Evolutionary conservation across 768 basidiomycete species (phyloP), one percentile per base, ranked within the genome.

Genomic region (Galerina sulciceps): DNA sequence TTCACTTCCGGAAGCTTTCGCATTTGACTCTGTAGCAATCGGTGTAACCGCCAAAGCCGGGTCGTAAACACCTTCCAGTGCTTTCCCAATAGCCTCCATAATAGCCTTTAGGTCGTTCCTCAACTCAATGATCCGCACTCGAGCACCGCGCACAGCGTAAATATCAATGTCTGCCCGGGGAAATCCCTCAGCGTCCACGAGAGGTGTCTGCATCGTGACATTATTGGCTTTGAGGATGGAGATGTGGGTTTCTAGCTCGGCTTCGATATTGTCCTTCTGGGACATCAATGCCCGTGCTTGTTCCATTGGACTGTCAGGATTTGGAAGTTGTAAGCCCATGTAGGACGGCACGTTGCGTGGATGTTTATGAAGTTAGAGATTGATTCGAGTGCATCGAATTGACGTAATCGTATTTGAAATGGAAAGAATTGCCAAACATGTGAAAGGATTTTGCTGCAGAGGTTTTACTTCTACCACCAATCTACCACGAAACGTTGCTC

Each of bases 171-270:
- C 90, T 13, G 85, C 86, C 13, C 94, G 83, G 1, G 96, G 96
- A 72, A 93, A 98, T 6, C 96, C 96, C 52, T 97, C 91, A 0
- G 77, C 61, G 69, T 97, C 94, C 46, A 97, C 84, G 35, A 98
- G 84, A 0, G 92, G 86, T 0, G 90, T 84, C 22, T 84, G 74
- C 78, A 94, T 84, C 2, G 82, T 86, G 34, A 82, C 82, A 41
- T 81, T 74, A 66, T 93, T 90, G 49, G 81, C 76, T 65, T 79
- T 76, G 63, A 94, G 84, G 54, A 93, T 80, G 42, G 83, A 75
- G 37, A 83, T 73, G 51, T 92, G 86, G 10, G 77, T 73, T 53
- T 83, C 79, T 51, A 96, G 82, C 64, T 93, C 86, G 31, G 79
- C 77, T 71, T 96, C 91, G 64, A 96, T 87, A 23, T 72, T 78